Evolutionary conservation across 768 basidiomycete species (phyloP).

Genomic region (Collybia nuda): DNA sequence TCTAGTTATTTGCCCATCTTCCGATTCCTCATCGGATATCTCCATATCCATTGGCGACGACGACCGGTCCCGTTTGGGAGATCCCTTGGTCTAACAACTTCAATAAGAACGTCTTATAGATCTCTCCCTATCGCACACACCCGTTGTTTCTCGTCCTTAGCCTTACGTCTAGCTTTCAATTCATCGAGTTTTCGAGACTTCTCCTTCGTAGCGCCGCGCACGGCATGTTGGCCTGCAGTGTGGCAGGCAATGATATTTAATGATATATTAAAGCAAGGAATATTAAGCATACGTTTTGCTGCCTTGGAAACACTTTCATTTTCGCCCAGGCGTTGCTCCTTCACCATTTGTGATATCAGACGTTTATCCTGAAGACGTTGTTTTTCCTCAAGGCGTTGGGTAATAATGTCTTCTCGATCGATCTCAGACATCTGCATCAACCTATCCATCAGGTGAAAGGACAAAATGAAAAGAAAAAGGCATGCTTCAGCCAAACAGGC

Average conservation of each 20-base stretch:
- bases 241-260: conserved; percentile 2
- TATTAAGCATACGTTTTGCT: conserved; percentile 64
- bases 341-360: conserved; percentile 72
- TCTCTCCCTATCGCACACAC: conserved; percentile 40
- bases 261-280: not conserved
- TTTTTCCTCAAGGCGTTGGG: conserved; percentile 77
- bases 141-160: conserved; percentile 85
- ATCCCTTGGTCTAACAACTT: conserved; percentile 41
- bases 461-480: conserved; percentile 14
- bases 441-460: conserved; percentile 39
- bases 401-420: conserved; percentile 85
- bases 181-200: conserved; percentile 80
- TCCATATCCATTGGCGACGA: conserved; percentile 88
- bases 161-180: conserved; percentile 82
- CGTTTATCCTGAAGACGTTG: conserved; percentile 72
- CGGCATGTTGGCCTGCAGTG: conserved; percentile 66
- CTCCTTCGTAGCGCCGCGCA: conserved; percentile 75
- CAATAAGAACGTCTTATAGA: not conserved
- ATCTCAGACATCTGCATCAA: conserved; percentile 81
- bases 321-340: conserved; percentile 54
- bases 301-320: conserved; percentile 67
- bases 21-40: conserved; percentile 82
- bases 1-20: conserved; percentile 77
- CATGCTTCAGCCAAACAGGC: conserved; percentile 22
- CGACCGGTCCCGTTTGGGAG: conserved; percentile 69